phyloP scores from a whole-genome alignment of 1,139 yeast species.

The Geotrichum europaeum region DNA sequence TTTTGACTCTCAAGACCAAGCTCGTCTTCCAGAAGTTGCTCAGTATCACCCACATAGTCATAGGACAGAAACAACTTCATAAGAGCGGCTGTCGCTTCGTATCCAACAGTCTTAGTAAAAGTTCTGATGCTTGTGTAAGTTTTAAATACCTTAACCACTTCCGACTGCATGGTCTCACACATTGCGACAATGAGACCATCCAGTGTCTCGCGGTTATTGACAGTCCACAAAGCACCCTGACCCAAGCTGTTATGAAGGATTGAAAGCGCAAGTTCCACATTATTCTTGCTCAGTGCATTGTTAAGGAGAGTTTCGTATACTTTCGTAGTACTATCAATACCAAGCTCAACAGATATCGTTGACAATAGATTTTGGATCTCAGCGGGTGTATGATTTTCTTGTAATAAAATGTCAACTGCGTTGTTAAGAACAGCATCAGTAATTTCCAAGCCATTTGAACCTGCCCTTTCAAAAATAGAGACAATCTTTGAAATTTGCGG shows the following conservation, averaged over 20 bases:
- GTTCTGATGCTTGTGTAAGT: conserved; percentile 36
- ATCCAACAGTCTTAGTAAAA: conserved; percentile 38
- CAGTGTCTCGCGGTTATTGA: conserved; percentile 32
- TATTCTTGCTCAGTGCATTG: conserved; percentile 15
- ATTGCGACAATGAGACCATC: conserved; percentile 33
- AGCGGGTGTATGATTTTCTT: not conserved
- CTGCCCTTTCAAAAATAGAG: not conserved
- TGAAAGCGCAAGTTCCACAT: conserved; percentile 31
- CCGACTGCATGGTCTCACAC: conserved; percentile 25
- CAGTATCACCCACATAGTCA: conserved; percentile 51
- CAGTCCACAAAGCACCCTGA: conserved; percentile 43
- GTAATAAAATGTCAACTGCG: conserved; percentile 14
- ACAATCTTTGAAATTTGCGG: not conserved
- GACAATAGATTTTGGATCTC: conserved; percentile 7
- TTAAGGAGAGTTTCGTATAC: conserved; percentile 13
- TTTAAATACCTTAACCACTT: conserved; percentile 27
- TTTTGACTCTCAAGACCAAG: conserved; percentile 40
- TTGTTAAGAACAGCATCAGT: conserved; percentile 13
- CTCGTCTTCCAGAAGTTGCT: conserved; percentile 55
- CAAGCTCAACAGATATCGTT: conserved; percentile 6
- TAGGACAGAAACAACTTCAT: conserved; percentile 44
- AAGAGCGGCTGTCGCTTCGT: conserved; percentile 44
- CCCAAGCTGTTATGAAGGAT: conserved; percentile 37
- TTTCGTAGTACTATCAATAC: conserved; percentile 11
- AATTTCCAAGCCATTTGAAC: conserved; percentile 3